Evolutionary conservation across 495 filamentous ascomycete genomes (phyloP).

Genomic region (Neurospora terricola): DNA sequence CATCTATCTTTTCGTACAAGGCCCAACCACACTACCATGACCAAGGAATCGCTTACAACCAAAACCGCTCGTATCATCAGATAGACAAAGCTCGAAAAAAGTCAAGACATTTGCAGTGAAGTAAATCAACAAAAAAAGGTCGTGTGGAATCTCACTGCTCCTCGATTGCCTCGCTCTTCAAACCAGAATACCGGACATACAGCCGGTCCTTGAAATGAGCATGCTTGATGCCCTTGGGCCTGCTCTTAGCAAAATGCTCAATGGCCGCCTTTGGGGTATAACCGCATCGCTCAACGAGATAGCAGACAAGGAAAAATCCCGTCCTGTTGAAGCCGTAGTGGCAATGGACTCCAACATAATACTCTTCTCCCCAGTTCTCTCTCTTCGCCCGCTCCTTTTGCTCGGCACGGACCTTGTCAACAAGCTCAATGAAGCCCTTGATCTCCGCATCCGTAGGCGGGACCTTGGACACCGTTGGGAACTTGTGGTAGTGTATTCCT

Average conservation of each 20-base stretch:
- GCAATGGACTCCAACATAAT: conserved; percentile 74
- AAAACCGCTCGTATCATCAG: neutral
- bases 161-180: conserved; percentile 9
- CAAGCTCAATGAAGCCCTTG: conserved; percentile 62
- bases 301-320: conserved; percentile 84
- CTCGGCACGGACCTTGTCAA: conserved; percentile 57
- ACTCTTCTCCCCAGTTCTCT: conserved; percentile 30
- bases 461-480: conserved; percentile 86
- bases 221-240: conserved; percentile 81
- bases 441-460: conserved; percentile 73
- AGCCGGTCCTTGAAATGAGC: conserved; percentile 81
- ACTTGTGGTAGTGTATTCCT: conserved; percentile 75
- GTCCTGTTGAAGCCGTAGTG: conserved; percentile 94
- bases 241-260: conserved; percentile 59
- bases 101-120: neutral
- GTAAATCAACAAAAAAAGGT: neutral
- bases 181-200: conserved; percentile 58
- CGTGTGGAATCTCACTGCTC: neutral
- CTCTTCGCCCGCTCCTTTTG: conserved; percentile 29
- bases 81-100: neutral
- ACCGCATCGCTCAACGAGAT: conserved; percentile 71
- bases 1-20: neutral
- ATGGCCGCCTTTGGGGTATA: conserved; percentile 70
- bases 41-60: neutral
- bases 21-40: neutral